Evolutionary conservation across 176 grass and related monocot genomes (phyloP).

Genomic region (Stipa capillata): DNA sequence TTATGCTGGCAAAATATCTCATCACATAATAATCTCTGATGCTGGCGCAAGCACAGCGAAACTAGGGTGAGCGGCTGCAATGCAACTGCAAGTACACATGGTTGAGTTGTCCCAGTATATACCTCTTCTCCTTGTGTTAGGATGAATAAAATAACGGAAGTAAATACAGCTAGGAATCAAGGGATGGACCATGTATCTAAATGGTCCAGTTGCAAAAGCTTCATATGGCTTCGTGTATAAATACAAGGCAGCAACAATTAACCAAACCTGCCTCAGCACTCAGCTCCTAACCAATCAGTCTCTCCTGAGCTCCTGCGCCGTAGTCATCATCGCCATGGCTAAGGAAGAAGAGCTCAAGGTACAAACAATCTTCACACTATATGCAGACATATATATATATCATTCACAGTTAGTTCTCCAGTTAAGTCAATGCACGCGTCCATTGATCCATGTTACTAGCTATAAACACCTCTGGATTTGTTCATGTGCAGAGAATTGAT

Average conservation of each 20-base stretch:
- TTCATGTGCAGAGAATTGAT: slow-evolving; percentile 67
- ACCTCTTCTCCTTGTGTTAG: background rate
- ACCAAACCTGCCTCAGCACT: slow-evolving; percentile 6
- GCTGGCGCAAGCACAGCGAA: background rate
- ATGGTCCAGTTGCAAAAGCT: slow-evolving; percentile 8
- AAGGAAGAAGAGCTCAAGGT: slow-evolving; percentile 74
- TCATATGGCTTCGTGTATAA: slow-evolving; percentile 27
- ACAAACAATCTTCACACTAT: too few relatives aligned
- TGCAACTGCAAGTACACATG: slow-evolving; percentile 27
- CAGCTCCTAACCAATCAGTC: background rate
- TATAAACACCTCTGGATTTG: background rate
- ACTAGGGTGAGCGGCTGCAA: slow-evolving; percentile 4
- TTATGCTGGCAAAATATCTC: background rate
- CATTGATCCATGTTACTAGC: background rate
- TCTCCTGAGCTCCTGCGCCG: slow-evolving; percentile 15
- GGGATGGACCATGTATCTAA: slow-evolving; percentile 32
- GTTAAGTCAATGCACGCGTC: background rate
- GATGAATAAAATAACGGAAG: slow-evolving; percentile 20
- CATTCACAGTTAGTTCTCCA: background rate
- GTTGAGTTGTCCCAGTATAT: slow-evolving; percentile 46
- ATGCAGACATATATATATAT: background rate
- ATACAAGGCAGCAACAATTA: slow-evolving; percentile 6
- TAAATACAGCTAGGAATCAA: slow-evolving; percentile 34
- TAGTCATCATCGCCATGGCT: slow-evolving; percentile 51
- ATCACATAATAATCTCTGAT: slow-evolving; percentile 5